Base-by-base conservation (phyloP, 225 moss, liverwort and hornwort genomes). In the Antitrichia curtipendula region DNA sequence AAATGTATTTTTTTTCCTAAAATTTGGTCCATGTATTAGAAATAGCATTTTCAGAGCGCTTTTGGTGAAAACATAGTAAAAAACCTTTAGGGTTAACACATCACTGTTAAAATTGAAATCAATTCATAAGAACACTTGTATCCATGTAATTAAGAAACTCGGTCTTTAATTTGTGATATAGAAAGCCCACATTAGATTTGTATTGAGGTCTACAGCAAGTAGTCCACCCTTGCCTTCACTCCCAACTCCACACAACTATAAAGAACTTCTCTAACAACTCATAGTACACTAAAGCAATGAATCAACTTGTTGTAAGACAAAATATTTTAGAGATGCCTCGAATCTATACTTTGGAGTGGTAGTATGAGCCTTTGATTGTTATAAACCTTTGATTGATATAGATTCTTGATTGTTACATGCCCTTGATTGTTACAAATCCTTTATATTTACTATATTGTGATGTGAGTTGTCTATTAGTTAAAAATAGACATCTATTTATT, bases 101-200 rank as follows among this genome's bases (percentile, higher is more conserved):
- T 3, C 2, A 12, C 4, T 31, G 0, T 0, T 1, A 7, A 49
- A 17, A 47, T 18, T 72, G 3, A 29, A 47, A 45, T 47, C 10
- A 45, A 47, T 5, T 73, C 2, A 17, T 27, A n/a, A 38, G 4
- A 32, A 0, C 5, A 74, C 8, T 1, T 0, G 0, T 12, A 31
- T 2, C 11, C 4, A 8, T 32, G 21, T 0, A n/a, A n/a, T n/a
- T 0, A 31, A 19, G 2, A 49, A 49, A 12, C 49, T 1, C 20
- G 2, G 0, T 2, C 20, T 1, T 20, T 3, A 18, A 18, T 47
- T 19, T 32, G 12, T 20, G 2, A 29, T 1, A 18, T 49, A 31
- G 4, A 32, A 0, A 2, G 12, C 18, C 0, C 0, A 0, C 0
- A 0, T 0, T 31, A 0, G 2, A 32, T 47, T 47, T 18, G 18